Evolutionary conservation across 371 early-diverging fungal genomes (phyloP), one percentile per base, ranked within the genome.

Genomic region (Dipsacomyces acuminosporus): DNA sequence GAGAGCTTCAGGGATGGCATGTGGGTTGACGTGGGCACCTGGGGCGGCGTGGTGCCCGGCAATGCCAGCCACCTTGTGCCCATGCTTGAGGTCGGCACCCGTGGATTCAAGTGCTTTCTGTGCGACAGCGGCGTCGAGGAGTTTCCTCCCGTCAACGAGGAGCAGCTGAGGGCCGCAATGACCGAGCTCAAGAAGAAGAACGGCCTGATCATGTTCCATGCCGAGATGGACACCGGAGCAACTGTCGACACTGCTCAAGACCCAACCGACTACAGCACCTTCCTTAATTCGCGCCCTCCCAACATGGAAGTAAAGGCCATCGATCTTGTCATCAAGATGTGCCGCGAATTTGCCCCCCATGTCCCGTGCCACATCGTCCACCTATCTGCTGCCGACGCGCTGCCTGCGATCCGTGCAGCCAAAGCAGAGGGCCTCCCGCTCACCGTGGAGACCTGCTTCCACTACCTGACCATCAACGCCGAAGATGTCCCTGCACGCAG

Each of bases 121-220:
- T 87, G 87, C 58, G 88, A 89, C 51, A 84, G 85, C 72, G 89
- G 89, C 52, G 89, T 89, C 1, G 88, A 84, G 51, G 89, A 89
- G 67, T 89, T 89, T 74, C 89, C 88, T 35, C 84, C 84, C 23
- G 88, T 89, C 45, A 78, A 81, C 47, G 87, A 86, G 50, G 73
- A 72, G 20, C 80, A 89, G 59, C 78, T 88, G 24, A 72, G 82
- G 20, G 54, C 64, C 14, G 89, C 88, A 0, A 85, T 86, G 85
- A 75, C 82, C 24, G 75, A 82, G 58, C 73, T 80, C 24, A 59
- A 76, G 60, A 66, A 56, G 45, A 50, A 40, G 30, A 43, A 45
- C 42, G 73, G 76, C 0, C 79, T 83, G 8, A 74, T 89, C 45
- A 76, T 88, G 64, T 89, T 89, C 79, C 89, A 89, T 53, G 89